phyloP scores from a whole-genome alignment of 805 yeast genomes.

The Barnettozyma sucrosica region DNA sequence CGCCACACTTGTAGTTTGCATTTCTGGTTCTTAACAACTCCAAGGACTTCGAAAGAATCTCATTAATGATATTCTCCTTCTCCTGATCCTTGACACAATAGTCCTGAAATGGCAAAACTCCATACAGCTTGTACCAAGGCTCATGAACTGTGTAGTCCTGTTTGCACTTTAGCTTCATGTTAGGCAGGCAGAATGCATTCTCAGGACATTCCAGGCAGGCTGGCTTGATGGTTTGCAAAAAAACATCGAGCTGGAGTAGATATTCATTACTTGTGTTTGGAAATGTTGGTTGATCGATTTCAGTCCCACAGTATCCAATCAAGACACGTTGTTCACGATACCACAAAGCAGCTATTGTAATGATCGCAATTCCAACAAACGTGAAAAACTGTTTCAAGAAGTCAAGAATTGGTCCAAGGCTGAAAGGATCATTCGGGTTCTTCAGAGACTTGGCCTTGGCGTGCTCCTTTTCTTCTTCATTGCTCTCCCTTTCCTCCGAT shows the following conservation, averaged over 20 bases:
- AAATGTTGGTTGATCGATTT: constrained; percentile 40
- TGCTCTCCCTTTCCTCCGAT: too few species aligned
- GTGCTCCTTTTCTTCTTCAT: constrained; percentile 4
- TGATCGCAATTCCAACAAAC: constrained; percentile 32
- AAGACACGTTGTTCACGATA: constrained; percentile 56
- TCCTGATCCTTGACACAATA: constrained; percentile 70
- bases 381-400: constrained; percentile 24
- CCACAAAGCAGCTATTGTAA: constrained; percentile 45
- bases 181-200: constrained; percentile 67
- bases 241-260: constrained; percentile 35
- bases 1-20: constrained; percentile 60
- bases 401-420: constrained; percentile 7
- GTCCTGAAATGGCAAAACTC: constrained; percentile 56
- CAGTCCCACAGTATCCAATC: constrained; percentile 73
- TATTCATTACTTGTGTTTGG: constrained; percentile 26
- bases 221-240: constrained; percentile 48
- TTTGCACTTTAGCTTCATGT: constrained; percentile 59
- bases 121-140: constrained; percentile 51
- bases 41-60: constrained; percentile 60
- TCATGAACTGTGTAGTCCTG: constrained; percentile 51
- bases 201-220: constrained; percentile 73
- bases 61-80: constrained; percentile 59
- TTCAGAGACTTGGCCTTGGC: constrained; percentile 3
- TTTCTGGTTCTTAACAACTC: constrained; percentile 61
- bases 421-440: constrained; percentile 1